Conservation (phyloP, 305 asterid species). For the Caryopteris hybrid region DNA sequence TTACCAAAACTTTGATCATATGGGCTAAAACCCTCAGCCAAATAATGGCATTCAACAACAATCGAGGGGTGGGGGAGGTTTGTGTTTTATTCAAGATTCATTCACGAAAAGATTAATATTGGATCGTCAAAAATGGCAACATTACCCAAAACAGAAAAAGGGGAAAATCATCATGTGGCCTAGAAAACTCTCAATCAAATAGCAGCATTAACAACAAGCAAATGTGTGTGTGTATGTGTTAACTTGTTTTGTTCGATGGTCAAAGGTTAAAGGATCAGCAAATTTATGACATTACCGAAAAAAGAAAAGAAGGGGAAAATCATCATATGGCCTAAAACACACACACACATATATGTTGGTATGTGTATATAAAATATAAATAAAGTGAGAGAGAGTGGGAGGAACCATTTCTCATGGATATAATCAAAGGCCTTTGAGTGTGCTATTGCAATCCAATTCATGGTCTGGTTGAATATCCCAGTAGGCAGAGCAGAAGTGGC, state of each 20-base stretch:
- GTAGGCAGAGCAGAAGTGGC: conserved; percentile 92
- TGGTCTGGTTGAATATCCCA: conserved; percentile 78
- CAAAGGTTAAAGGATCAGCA: too few relatives aligned
- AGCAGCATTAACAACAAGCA: too few relatives aligned
- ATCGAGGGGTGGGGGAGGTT: too few relatives aligned
- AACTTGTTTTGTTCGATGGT: too few relatives aligned
- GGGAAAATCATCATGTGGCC: background rate
- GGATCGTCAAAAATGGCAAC: background rate
- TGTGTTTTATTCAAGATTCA: too few relatives aligned
- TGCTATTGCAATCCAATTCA: conserved; percentile 81
- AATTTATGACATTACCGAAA: background rate
- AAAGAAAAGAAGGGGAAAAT: background rate
- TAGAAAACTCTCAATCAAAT: too few relatives aligned
- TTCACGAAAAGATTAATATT: too few relatives aligned
- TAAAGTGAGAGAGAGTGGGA: background rate
- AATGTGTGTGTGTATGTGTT: too few relatives aligned
- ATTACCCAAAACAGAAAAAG: background rate
- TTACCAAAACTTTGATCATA: background rate
- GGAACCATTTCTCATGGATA: conserved; percentile 76
- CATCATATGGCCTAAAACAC: too few relatives aligned
- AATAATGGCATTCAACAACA: background rate
- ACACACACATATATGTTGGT: too few relatives aligned
- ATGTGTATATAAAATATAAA: too few relatives aligned
- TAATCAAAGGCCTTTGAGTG: conserved; percentile 82
- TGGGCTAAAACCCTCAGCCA: background rate